These are phyloP conservation scores for Cyberlindnera amylophila DNA, from an alignment of 805 yeast species.

Conservation along the genomic window DNA sequence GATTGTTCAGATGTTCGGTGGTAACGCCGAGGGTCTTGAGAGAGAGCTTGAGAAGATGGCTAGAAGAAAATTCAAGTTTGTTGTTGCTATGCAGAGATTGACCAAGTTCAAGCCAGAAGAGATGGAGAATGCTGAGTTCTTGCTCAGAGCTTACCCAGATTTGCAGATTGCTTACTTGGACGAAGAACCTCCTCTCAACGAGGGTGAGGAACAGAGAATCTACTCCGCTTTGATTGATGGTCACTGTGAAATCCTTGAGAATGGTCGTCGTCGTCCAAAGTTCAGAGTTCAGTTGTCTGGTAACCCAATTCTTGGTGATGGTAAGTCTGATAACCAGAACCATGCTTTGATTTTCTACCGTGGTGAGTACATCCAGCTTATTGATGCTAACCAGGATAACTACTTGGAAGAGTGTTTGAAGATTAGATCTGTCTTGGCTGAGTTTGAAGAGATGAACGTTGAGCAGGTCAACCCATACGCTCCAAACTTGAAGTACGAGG, in stretches of 20 bases:
- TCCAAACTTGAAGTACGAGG: constrained; percentile 56
- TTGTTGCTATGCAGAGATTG: constrained; percentile 85
- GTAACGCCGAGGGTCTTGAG: constrained; percentile 95
- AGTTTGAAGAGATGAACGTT: constrained; percentile 72
- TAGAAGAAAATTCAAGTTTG: constrained; percentile 72
- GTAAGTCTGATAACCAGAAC: constrained; percentile 84
- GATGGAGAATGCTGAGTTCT: constrained; percentile 73
- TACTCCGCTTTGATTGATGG: constrained; percentile 81
- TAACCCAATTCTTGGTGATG: constrained; percentile 83
- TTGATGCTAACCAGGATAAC: constrained; percentile 86
- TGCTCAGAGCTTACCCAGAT: constrained; percentile 80
- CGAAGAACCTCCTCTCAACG: constrained; percentile 78
- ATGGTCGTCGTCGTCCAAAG: constrained; percentile 72
- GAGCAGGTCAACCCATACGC: constrained; percentile 83
- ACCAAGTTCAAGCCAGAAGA: constrained; percentile 70
- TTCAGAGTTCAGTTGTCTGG: constrained; percentile 78
- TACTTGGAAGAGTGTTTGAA: constrained; percentile 82
- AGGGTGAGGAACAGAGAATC: constrained; percentile 67
- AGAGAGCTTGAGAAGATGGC: constrained; percentile 92
- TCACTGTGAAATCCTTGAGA: constrained; percentile 65
- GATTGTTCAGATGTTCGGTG: constrained; percentile 96
- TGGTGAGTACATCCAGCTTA: constrained; percentile 81
- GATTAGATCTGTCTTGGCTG: constrained; percentile 70
- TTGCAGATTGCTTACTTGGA: constrained; percentile 90
- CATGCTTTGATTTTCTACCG: constrained; percentile 75